Conservation (phyloP, 257 asterid species). For the Knoxia roxburghii region DNA sequence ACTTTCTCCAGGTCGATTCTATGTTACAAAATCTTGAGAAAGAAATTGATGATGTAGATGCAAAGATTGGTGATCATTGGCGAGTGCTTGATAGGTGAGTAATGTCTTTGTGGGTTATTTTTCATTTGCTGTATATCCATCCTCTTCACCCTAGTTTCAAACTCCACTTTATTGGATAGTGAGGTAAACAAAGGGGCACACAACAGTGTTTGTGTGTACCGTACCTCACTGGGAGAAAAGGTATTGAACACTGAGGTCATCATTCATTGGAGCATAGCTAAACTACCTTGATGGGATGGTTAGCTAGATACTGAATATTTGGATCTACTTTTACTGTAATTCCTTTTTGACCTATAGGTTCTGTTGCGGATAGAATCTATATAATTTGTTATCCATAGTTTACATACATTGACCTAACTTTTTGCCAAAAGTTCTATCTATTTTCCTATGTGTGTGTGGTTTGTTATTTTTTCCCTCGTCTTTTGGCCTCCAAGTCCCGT, state of each 20-base stretch:
- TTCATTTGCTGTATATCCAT: not conserved
- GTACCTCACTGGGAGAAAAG: not conserved
- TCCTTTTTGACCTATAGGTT: not conserved
- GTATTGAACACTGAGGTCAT: not conserved
- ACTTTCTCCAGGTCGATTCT: constrained; percentile 63
- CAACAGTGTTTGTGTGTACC: not conserved
- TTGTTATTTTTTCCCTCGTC: not conserved
- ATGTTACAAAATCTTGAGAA: constrained; percentile 97
- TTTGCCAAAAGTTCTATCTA: not conserved
- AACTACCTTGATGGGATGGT: not conserved
- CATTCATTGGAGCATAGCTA: not conserved
- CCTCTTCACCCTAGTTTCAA: not conserved
- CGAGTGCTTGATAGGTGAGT: constrained; percentile 80
- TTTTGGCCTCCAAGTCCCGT: no score
- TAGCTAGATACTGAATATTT: not conserved
- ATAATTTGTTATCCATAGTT: not conserved
- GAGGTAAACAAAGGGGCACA: not conserved
- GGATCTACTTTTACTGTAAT: not conserved
- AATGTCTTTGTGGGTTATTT: not conserved
- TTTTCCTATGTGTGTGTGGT: not conserved
- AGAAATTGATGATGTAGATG: constrained; percentile 96
- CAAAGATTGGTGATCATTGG: constrained; percentile 88
- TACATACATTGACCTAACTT: not conserved
- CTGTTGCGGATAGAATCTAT: not conserved
- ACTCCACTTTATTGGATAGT: not conserved